These are phyloP conservation scores for Gyromitra esculenta DNA, from an alignment of 2,329 filamentous ascomycete genomes.

Conservation along the genomic window DNA sequence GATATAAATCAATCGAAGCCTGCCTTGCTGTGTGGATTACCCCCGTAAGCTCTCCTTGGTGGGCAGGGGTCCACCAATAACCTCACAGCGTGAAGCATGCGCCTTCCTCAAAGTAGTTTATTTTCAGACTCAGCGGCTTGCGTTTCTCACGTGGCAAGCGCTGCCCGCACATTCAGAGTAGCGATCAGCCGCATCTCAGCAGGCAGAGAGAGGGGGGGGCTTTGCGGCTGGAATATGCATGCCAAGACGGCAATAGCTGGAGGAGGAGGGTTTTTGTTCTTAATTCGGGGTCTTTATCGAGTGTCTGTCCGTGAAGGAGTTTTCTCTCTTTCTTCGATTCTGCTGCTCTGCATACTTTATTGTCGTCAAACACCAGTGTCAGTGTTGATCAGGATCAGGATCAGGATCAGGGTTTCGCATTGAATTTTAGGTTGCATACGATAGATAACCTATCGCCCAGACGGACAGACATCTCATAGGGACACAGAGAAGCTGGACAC, in stretches of 20 bases:
- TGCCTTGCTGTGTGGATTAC: no score
- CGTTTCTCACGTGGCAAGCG: conserved; percentile 23
- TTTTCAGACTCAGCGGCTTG: conserved; percentile 9
- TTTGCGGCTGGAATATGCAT: conserved; percentile 7
- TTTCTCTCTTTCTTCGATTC: conserved; percentile 4
- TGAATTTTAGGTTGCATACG: conserved; percentile 11
- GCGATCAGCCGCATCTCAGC: conserved; percentile 27
- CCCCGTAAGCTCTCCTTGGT: no score
- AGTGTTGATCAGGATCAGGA: conserved; percentile 4
- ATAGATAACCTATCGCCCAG: background rate
- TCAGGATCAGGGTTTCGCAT: conserved; percentile 5
- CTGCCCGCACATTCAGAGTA: background rate
- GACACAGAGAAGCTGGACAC: background rate
- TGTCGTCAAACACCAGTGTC: conserved; percentile 4
- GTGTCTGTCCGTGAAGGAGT: background rate
- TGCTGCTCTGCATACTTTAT: conserved; percentile 2
- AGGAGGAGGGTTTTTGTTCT: conserved; percentile 12
- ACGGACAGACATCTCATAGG: background rate
- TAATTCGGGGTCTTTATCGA: conserved; percentile 24
- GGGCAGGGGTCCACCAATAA: no score
- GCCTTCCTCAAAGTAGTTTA: conserved; percentile 13
- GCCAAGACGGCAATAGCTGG: conserved; percentile 20
- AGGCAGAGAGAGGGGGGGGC: background rate
- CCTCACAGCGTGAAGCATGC: no score
- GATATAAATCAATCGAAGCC: no score